These are phyloP conservation scores for Lodderomyces orthopsilosis DNA, from an alignment of 1,139 yeast genomes.

Conservation along the genomic window DNA sequence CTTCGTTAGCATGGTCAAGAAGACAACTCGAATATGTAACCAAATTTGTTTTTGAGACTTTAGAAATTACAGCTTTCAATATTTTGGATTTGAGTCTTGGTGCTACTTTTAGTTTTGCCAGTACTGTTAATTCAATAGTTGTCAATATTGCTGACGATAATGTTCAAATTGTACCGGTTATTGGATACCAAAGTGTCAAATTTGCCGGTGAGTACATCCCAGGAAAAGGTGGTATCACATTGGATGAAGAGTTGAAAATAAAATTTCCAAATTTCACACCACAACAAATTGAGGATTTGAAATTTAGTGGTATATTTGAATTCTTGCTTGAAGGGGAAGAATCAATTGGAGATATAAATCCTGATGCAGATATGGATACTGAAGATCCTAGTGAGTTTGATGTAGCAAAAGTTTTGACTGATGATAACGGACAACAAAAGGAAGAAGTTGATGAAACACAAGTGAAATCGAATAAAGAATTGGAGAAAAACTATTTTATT, in stretches of 20 bases:
- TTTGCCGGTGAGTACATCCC: slow-evolving; percentile 51
- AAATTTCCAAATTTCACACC: slow-evolving; percentile 57
- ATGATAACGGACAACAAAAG: slow-evolving; percentile 24
- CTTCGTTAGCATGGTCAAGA: slow-evolving; percentile 70
- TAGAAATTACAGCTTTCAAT: slow-evolving; percentile 73
- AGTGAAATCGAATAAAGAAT: slow-evolving; percentile 52
- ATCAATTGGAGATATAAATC: slow-evolving; percentile 55
- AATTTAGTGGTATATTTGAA: slow-evolving; percentile 73
- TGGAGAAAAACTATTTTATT: slow-evolving; percentile 63
- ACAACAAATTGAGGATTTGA: slow-evolving; percentile 70
- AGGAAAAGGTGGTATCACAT: slow-evolving; percentile 57
- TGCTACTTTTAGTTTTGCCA: slow-evolving; percentile 65
- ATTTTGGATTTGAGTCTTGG: slow-evolving; percentile 69
- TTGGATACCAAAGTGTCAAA: slow-evolving; percentile 63
- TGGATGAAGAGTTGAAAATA: slow-evolving; percentile 52
- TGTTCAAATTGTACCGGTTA: slow-evolving; percentile 74
- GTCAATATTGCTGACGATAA: slow-evolving; percentile 78
- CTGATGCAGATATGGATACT: slow-evolving; percentile 27
- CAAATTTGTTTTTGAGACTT: slow-evolving; percentile 69
- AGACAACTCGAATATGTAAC: slow-evolving; percentile 65
- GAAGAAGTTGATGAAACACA: slow-evolving; percentile 21
- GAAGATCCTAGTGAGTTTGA: slow-evolving; percentile 67
- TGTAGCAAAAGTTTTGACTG: slow-evolving; percentile 85
- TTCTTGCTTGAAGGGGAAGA: slow-evolving; percentile 57
- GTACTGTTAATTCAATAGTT: slow-evolving; percentile 60